These are phyloP conservation scores for Aspergillus neoniger DNA, from an alignment of 2,329 filamentous ascomycete genomes.

Conservation along the genomic window DNA sequence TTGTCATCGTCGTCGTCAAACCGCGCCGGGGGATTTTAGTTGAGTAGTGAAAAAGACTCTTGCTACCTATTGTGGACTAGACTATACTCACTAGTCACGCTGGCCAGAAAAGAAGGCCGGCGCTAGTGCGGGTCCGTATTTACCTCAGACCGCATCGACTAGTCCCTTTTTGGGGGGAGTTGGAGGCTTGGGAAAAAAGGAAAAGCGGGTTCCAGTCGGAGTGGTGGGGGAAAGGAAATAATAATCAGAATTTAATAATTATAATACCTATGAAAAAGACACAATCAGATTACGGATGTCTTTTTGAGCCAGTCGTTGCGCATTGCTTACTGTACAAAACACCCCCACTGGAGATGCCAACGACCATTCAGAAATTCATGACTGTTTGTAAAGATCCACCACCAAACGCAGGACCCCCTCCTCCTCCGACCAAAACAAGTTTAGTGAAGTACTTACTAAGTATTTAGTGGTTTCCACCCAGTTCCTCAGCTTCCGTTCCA, in stretches of 20 bases:
- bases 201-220: conserved; percentile 20
- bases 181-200: conserved; percentile 7
- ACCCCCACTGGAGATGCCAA: conserved; percentile 9
- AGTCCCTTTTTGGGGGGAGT: not conserved
- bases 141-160: conserved; percentile 10
- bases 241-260: not conserved
- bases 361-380: not conserved
- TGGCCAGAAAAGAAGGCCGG: conserved; percentile 8
- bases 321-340: conserved; percentile 13
- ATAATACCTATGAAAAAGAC: not conserved
- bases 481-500: not conserved
- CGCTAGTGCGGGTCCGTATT: conserved; percentile 15
- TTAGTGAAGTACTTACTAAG: not conserved
- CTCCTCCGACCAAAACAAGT: not conserved
- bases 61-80: conserved; percentile 1
- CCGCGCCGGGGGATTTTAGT: too few species aligned
- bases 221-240: conserved; percentile 14
- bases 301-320: conserved; percentile 15
- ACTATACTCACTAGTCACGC: not conserved
- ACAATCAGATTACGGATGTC: not conserved
- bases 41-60: not conserved
- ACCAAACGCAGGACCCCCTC: conserved; percentile 1
- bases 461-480: conserved; percentile 14
- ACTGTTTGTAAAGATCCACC: not conserved
- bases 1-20: not conserved